These are phyloP conservation scores for Acrodontium crateriforme DNA, from an alignment of 2,329 filamentous ascomycete genomes.

Conservation along the genomic window DNA sequence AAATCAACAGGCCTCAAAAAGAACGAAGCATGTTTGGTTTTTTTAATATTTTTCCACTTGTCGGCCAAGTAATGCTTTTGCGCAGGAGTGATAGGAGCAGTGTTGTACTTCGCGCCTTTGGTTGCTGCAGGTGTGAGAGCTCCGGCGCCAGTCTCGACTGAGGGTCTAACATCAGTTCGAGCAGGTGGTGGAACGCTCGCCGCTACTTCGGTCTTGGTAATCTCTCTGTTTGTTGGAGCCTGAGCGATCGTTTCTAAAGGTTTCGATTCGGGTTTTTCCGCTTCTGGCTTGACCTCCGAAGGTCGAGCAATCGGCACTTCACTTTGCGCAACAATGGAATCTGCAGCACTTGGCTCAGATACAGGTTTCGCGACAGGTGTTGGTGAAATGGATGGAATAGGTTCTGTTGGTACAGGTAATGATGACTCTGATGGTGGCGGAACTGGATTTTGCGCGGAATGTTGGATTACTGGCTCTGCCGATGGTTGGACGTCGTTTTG, in stretches of 20 bases:
- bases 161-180: constrained; percentile 4
- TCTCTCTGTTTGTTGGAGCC: too few relatives aligned
- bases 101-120: constrained; percentile 20
- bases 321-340: too few relatives aligned
- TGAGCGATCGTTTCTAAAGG: constrained; percentile 1
- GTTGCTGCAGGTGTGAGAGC: constrained; percentile 5
- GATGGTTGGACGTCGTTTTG: too few relatives aligned
- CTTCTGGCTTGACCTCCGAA: too few relatives aligned
- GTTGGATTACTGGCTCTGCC: too few relatives aligned
- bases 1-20: constrained; percentile 69
- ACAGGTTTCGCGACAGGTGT: too few relatives aligned
- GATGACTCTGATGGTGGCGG: too few relatives aligned
- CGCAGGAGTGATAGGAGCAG: constrained; percentile 40
- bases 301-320: too few relatives aligned
- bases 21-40: constrained; percentile 63
- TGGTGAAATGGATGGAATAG: too few relatives aligned
- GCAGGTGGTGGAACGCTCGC: constrained; percentile 1
- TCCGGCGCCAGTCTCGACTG: constrained; percentile 9
- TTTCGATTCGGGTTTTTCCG: constrained; percentile 15
- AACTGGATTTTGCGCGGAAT: too few relatives aligned
- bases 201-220: constrained; percentile 3
- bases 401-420: too few relatives aligned
- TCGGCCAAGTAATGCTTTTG: constrained; percentile 51
- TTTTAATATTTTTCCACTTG: constrained; percentile 58
- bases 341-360: too few relatives aligned